These are phyloP conservation scores for Penicillium sp. DNA, from an alignment of 2,329 filamentous ascomycete species.

Conservation along the genomic window DNA sequence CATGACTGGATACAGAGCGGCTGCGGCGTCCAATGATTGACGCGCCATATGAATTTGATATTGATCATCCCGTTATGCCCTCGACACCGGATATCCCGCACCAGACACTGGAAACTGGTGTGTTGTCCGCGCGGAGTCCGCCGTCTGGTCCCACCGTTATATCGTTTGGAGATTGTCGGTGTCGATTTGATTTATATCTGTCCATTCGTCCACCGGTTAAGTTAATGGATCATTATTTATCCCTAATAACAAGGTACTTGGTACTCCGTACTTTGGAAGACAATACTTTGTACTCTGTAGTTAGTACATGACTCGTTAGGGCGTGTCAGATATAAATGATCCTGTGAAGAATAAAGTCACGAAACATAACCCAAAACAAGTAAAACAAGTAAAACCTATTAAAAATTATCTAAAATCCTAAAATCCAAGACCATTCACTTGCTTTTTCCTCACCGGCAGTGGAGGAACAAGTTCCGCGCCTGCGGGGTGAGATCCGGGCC, in stretches of 20 bases:
- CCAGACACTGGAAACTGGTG: constrained; percentile 5
- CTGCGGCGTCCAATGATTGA: constrained; percentile 27
- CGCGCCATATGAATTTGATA: constrained; percentile 24
- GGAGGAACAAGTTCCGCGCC: constrained; percentile 27
- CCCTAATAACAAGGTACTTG: neutral
- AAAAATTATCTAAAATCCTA: neutral
- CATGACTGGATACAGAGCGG: constrained; percentile 22
- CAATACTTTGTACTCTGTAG: too few relatives aligned
- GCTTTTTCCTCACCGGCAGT: constrained; percentile 28
- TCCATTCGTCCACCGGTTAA: neutral
- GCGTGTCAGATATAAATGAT: neutral
- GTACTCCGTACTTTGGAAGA: neutral
- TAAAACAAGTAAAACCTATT: too few relatives aligned
- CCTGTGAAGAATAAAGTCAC: neutral
- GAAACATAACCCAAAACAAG: neutral
- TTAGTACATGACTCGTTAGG: neutral
- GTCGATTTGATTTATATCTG: neutral
- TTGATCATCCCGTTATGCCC: constrained; percentile 19
- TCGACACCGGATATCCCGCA: constrained; percentile 21
- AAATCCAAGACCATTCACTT: neutral
- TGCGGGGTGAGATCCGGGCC: constrained; percentile 28
- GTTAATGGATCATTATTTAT: neutral
- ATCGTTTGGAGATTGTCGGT: neutral
- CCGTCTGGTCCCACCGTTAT: constrained; percentile 1
- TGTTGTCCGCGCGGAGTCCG: constrained; percentile 10